Percentiles rank a stretch among this genome's conserved stretches.
phyloP scores from a whole-genome alignment of 2,329 filamentous ascomycete genomes.

The Aaosphaeria arxii region DNA sequence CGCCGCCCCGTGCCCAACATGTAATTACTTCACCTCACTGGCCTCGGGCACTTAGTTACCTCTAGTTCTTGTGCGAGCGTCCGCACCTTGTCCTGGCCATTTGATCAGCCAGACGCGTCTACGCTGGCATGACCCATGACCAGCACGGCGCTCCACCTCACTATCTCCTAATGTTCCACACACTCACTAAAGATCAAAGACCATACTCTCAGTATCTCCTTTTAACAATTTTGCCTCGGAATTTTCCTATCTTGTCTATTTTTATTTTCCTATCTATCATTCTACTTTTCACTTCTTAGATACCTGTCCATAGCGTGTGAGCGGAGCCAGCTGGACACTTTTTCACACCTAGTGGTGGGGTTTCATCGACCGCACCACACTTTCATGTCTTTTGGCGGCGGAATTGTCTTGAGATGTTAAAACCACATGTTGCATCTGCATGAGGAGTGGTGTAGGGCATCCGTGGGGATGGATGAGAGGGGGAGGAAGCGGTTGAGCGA shows the following conservation, averaged over 20 bases:
- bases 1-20: slow-evolving; percentile 8
- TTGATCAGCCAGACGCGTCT: slow-evolving; percentile 7
- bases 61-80: not conserved
- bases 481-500: too few relatives aligned
- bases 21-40: slow-evolving; percentile 14
- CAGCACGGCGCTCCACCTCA: not conserved
- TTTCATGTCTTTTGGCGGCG: not conserved
- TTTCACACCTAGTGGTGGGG: slow-evolving; percentile 10
- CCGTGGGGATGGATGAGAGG: too few relatives aligned
- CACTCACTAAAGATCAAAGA: slow-evolving; percentile 26
- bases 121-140: slow-evolving; percentile 9
- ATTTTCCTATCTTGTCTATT: too few relatives aligned
- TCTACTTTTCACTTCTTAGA: slow-evolving; percentile 36
- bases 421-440: slow-evolving; percentile 20
- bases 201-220: too few relatives aligned
- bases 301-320: slow-evolving; percentile 35
- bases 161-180: slow-evolving; percentile 30
- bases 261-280: too few relatives aligned
- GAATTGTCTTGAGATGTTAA: slow-evolving; percentile 4
- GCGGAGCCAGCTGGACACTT: slow-evolving; percentile 9
- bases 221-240: too few relatives aligned
- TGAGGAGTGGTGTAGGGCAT: slow-evolving; percentile 11
- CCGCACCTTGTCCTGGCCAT: not conserved
- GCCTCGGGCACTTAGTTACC: slow-evolving; percentile 4
- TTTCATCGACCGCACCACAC: not conserved